Base-by-base conservation (phyloP, 2,329 filamentous ascomycete genomes). In the Aspergillus candidus region DNA sequence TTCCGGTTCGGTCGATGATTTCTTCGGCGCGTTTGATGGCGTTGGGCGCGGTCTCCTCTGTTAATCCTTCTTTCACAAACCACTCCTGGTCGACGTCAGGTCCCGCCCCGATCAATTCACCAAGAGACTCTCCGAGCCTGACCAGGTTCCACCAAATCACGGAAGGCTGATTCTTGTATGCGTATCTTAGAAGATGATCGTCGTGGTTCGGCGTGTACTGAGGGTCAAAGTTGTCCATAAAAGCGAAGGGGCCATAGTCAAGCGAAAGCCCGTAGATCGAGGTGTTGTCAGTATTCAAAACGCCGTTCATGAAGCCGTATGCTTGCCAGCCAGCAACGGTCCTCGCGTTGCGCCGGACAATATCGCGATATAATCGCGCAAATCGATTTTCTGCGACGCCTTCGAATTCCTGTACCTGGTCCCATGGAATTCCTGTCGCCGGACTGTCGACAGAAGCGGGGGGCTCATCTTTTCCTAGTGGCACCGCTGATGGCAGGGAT, bases 121-220 rank as follows among this genome's bases (percentile, higher is more conserved):
- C 93, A 0, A 98, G 63, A 0, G 86, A 80, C 69, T 98, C 93
- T 45, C 89, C 93, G 0, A 98, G 77, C 1, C 93, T 82, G 1
- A 96, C 88, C 0, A 97, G 75, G 59, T 97, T 97, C 93, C 93
- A 98, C 93, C 93, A 98, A 60, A 98, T 93, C 45, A 98, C 86
- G 35, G 84, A 90, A 0, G 93, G 90, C 62, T 98, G 93, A 63
- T 95, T 95, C 54, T 84, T 83, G 72, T 97, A 98, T 53, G 82
- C 83, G 65, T 98, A 98, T 37, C 93, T 80, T 27, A 94, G 73
- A 70, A 85, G 78, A 60, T 85, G 77, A 60, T 98, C 93, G 65
- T 98, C 93, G 63, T 98, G 93, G 61, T 98, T 98, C 1, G 93
- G 93, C 0, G 93, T 98, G 65, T 97, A 98, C 12, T 77, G 74